These are phyloP conservation scores for Jacaranda copaia DNA, from an alignment of 257 asterid species.

Conservation along the genomic window DNA sequence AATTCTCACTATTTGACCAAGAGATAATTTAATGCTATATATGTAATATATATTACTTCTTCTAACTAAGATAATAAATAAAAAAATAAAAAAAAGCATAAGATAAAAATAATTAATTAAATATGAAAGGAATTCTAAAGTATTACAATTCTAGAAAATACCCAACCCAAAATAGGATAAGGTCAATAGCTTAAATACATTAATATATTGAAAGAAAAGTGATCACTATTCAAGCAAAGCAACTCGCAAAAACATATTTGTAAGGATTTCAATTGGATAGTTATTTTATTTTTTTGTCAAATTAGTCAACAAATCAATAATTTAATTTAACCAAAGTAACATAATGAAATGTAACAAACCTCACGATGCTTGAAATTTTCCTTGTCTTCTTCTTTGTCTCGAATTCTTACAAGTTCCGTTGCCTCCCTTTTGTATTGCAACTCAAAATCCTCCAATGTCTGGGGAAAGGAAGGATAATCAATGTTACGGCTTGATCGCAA, in stretches of 20 bases:
- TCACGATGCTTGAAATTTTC: conserved; percentile 91
- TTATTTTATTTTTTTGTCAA: conserved; percentile 8
- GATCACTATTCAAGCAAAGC: conserved; percentile 9
- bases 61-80: no score
- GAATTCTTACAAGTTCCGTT: conserved; percentile 80
- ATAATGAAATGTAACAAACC: conserved; percentile 51
- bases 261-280: not conserved
- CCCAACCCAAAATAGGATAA: conserved; percentile 19
- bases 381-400: conserved; percentile 97
- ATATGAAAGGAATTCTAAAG: no score
- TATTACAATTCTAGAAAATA: not conserved
- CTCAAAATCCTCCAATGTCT: conserved; percentile 80
- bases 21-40: no score
- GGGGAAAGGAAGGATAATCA: conserved; percentile 64
- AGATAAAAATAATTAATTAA: no score
- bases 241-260: conserved; percentile 30
- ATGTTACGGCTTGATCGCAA: conserved; percentile 56
- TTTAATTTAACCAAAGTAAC: conserved; percentile 2
- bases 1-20: no score
- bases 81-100: no score
- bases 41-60: no score
- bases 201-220: not conserved
- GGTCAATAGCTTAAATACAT: conserved; percentile 4
- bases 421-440: conserved; percentile 78
- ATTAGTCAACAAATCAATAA: conserved; percentile 10